A percentile compares a stretch with the other conserved stretches of the same genome.
Evolutionary conservation across 1,284 basidiomycete genomes (phyloP).

Genomic region (Mrakiaceae sp.): DNA sequence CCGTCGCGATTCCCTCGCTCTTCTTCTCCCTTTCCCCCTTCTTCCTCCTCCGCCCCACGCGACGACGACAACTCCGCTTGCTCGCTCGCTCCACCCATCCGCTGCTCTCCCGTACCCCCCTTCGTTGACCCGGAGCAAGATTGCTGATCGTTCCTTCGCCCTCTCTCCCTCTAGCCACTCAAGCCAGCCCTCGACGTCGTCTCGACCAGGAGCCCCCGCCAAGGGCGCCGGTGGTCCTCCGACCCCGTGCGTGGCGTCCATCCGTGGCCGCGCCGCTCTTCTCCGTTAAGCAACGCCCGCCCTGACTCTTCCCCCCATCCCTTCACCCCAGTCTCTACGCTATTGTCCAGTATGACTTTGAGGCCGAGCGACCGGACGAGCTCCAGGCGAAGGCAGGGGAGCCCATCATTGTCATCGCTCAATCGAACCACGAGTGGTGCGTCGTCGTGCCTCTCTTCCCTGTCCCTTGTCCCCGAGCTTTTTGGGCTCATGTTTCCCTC

Average conservation of each 20-base stretch:
- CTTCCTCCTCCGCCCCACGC: too few species aligned
- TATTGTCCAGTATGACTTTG: constrained; percentile 88
- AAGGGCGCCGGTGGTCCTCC: too few species aligned
- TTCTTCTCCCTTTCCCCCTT: not conserved
- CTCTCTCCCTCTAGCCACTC: too few species aligned
- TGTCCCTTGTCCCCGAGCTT: not conserved
- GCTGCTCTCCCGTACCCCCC: not conserved
- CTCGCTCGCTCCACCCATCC: not conserved
- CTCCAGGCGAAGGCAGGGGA: constrained; percentile 90
- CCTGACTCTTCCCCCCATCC: not conserved
- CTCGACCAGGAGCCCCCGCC: not conserved
- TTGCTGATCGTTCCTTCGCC: too few species aligned
- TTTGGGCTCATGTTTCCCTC: not conserved
- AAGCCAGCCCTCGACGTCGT: too few species aligned
- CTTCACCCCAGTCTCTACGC: constrained; percentile 51
- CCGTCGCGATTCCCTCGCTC: not conserved
- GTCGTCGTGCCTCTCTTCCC: constrained; percentile 16
- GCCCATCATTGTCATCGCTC: constrained; percentile 58
- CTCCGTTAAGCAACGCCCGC: too few species aligned
- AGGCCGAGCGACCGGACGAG: constrained; percentile 89
- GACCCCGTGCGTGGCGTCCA: too few species aligned
- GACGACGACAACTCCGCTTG: too few species aligned
- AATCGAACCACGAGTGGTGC: constrained; percentile 39
- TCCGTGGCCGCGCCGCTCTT: too few species aligned
- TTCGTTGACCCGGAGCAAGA: too few species aligned